Base-by-base conservation (phyloP, 768 basidiomycete species). In the Trametes meyenii region DNA sequence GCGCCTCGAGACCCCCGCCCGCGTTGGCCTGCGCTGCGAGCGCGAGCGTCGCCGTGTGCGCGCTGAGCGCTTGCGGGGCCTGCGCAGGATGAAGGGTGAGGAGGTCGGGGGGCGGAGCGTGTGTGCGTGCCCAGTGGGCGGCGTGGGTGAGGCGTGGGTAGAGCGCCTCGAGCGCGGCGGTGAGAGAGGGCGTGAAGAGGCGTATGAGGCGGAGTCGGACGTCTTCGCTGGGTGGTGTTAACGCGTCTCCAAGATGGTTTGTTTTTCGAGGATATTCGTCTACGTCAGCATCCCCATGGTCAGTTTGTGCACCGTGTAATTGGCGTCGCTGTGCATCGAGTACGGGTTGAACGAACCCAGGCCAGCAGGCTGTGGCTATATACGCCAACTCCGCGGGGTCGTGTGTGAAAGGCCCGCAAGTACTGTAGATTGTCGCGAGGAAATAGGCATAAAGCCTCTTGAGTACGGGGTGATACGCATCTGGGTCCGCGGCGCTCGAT, bases 351-450 rank as follows among this genome's bases (percentile, higher is more conserved):
- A 88, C 81, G 66, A 92, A 93, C 2, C 85, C 88, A 0, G 91
- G 89, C 91, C 92, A 94, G 21, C 86, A 81, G 6, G 92, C 88
- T 0, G 88, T 85, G 2, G 88, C 84, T 29, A 94, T 81, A 68
- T 93, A 94, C 44, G 82, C 80, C 1, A 94, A 77, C 68, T 94
- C 92, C 50, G 83, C 71, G 0, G 85, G 83, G 67, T 92, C 86
- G 42, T 79, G 81, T 3, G 83, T 85, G 71, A 86, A 92, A 6
- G 84, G 79, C 21, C 80, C 81, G 69, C 90, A 86, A 33, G 83
- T 77, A 49, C 83, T 81, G 68, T 83, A 84, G 2, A 94, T 72
- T 11, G 83, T 76, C 7, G 81, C 76, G 19, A 80, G 70, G 62
- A 88, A 94, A 58, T 88, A 85, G n/a, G 77, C 69, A 63, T 89